phyloP scores from a whole-genome alignment of 306 rosid genomes.

The Trifolium repens region DNA sequence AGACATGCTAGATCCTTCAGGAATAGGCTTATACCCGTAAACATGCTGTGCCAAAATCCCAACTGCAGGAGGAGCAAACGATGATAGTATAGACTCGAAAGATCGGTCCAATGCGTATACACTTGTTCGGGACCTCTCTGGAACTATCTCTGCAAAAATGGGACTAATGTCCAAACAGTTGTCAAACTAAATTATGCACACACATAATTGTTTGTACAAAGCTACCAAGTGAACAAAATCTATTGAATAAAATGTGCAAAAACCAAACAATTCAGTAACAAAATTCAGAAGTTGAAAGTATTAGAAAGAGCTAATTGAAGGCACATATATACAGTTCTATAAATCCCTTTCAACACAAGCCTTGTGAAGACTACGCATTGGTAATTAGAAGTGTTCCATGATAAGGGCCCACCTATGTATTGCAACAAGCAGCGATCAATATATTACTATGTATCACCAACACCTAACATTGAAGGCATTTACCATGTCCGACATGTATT shows the following conservation, averaged over 20 bases:
- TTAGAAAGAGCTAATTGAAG: too few species aligned
- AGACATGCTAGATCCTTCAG: conserved; percentile 54
- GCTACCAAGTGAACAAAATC: conserved; percentile 6
- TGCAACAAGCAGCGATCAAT: neutral
- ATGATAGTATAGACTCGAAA: conserved; percentile 81
- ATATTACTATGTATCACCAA: neutral
- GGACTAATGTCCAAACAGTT: conserved; percentile 63
- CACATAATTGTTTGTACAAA: conserved; percentile 14
- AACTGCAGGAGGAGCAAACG: conserved; percentile 89
- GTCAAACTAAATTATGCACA: conserved; percentile 31
- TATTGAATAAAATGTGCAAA: neutral
- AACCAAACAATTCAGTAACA: neutral
- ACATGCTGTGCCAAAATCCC: conserved; percentile 86
- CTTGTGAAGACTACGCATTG: too few species aligned
- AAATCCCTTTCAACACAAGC: too few species aligned
- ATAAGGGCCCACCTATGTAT: neutral
- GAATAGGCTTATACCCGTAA: conserved; percentile 80
- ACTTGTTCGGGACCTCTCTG: conserved; percentile 83
- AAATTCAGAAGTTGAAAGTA: too few species aligned
- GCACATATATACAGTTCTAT: too few species aligned
- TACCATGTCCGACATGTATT: too few species aligned
- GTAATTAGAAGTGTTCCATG: neutral
- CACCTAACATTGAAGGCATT: too few species aligned
- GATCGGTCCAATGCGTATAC: conserved; percentile 92
- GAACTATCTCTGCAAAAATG: conserved; percentile 97